Evolutionary conservation across 345 rosid genomes (phyloP), one percentile per base, ranked within the genome.

Genomic region (Populus ilicifolia): DNA sequence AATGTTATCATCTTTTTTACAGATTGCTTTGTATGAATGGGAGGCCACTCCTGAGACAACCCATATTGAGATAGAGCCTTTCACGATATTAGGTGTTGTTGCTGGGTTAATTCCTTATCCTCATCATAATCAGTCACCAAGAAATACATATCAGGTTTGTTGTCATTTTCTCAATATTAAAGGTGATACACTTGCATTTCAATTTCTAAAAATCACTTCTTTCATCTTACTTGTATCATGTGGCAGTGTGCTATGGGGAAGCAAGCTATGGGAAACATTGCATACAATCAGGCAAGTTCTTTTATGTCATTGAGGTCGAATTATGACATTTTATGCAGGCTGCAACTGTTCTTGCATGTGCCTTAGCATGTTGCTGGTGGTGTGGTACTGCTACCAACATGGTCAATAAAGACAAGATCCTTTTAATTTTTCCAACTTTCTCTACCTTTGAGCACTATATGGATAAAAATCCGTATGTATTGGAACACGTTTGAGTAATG

Each of bases 241-340:
- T 79, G 52, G 68, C 75, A 95, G 99, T 95, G 99, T 84, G 98
- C 98, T 69, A 95, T 95, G 98, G 99, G 99, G 73, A 95, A 95
- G 89, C 99, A 95, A 88, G 97, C 97, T 17, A 95, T 95, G 99
- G 99, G 98, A 75, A 95, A 92, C 80, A 90, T 95, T 72, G 97
- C 98, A 71, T 92, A 90, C 83, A 95, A 95, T 83, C 93, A 95
- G 94, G 99, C 84, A 84, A 85, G 91, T 80, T 69, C 54, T 41
- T 23, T 75, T 75, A 64, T 67, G 21, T 35, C 46, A 52, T 68
- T 18, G 8, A 13, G 50, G 5, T 46, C 4, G 50, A 46, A 44
- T 13, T 46, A 46, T 46, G 14, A 29, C 66, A 36, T 76, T 50
- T 68, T 63, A 21, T 67, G 63, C 44, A 21, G 78, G 6, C 48